Conservation (phyloP, 139 green algal genomes). For the Chlamydomonas incerta region DNA sequence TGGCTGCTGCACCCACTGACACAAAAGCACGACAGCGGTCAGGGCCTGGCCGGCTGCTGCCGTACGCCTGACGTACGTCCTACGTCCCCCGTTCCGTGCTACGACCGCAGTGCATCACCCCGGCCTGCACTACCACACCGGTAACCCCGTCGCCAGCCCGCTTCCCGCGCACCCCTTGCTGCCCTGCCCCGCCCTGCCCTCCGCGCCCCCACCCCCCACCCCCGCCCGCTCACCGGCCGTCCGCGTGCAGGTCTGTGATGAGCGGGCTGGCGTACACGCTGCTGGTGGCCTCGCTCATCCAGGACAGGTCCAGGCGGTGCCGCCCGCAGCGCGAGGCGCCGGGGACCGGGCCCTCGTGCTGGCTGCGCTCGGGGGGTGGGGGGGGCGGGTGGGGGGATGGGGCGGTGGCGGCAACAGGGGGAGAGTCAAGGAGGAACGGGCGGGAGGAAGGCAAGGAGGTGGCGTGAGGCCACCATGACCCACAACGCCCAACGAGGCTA, state of each 20-base stretch:
- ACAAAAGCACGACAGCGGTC: too few species aligned
- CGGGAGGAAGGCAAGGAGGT: too few species aligned
- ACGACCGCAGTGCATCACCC: too few species aligned
- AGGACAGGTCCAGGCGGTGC: constrained; percentile 83
- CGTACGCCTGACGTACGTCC: too few species aligned
- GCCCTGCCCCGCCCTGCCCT: constrained; percentile 43
- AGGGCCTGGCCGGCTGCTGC: too few species aligned
- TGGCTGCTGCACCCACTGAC: too few species aligned
- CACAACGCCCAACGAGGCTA: neutral
- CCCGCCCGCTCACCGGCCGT: constrained; percentile 54
- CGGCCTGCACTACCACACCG: too few species aligned
- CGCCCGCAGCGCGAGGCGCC: constrained; percentile 8
- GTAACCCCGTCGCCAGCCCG: neutral
- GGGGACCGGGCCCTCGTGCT: constrained; percentile 29
- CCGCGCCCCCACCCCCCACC: neutral
- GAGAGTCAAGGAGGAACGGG: neutral
- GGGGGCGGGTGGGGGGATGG: neutral
- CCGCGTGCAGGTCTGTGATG: constrained; percentile 94
- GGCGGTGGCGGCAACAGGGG: too few species aligned
- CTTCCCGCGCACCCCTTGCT: constrained; percentile 26
- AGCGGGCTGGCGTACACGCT: constrained; percentile 95
- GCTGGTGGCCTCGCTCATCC: constrained; percentile 88
- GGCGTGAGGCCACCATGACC: neutral
- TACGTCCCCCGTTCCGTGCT: too few species aligned
- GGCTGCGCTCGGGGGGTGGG: constrained; percentile 4